Evolutionary conservation across 2,329 filamentous ascomycete genomes (phyloP).

Genomic region (Kalmusia sp.): DNA sequence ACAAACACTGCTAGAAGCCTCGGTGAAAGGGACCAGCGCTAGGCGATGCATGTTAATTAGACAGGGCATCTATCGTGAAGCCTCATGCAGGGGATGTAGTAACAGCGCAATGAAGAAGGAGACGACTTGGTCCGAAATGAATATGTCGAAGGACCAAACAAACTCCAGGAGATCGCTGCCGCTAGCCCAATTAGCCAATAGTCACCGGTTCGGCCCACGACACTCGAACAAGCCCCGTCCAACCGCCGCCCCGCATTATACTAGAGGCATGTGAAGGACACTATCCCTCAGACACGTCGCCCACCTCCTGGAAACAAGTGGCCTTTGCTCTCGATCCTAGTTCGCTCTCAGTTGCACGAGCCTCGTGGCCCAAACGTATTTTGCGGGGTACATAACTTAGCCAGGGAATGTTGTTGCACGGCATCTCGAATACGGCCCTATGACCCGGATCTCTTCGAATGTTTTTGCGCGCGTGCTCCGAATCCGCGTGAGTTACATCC

Average conservation of each 20-base stretch:
- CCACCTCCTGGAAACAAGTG: constrained; percentile 11
- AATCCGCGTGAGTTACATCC: constrained; percentile 19
- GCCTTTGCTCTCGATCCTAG: constrained; percentile 5
- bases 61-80: constrained; percentile 1
- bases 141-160: constrained; percentile 15
- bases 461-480: constrained; percentile 30
- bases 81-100: constrained; percentile 4
- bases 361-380: constrained; percentile 15
- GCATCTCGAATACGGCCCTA: constrained; percentile 25
- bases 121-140: constrained; percentile 15
- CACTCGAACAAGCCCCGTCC: constrained; percentile 26
- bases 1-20: not conserved
- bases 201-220: constrained; percentile 42
- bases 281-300: constrained; percentile 11
- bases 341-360: constrained; percentile 4
- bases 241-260: constrained; percentile 24
- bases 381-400: constrained; percentile 23
- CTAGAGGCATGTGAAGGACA: constrained; percentile 35
- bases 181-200: constrained; percentile 32
- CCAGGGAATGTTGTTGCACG: constrained; percentile 20
- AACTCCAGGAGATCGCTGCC: constrained; percentile 13
- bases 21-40: not conserved
- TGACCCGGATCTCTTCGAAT: constrained; percentile 29
- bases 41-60: constrained; percentile 5
- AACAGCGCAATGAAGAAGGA: constrained; percentile 7